Base-by-base conservation (phyloP, 2,329 filamentous ascomycete genomes). In the Sarocladium kiliense region DNA sequence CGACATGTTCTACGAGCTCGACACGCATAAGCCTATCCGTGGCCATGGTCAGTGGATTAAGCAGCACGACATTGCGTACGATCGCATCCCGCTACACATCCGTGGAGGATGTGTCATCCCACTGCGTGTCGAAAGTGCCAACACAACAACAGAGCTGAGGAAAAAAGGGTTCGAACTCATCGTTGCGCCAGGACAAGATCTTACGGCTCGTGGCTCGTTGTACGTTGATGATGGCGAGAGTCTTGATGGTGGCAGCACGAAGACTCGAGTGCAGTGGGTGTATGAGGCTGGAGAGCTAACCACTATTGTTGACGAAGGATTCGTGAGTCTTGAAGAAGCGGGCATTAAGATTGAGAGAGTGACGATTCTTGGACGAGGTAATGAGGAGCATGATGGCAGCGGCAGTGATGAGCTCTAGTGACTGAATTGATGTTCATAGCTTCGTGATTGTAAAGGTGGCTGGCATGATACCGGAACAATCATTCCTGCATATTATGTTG, bases 141-240 rank as follows among this genome's bases (percentile, higher is more conserved):
- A 83, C 70, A 88, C 86, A 1, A 88, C 85, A 1, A 77, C 76
- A 0, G 79, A 78, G 37, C 70, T 88, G 41, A 76, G 85, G 23
- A 77, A 80, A 59, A 74, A 87, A 60, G 75, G 84, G 58, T 91
- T 92, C 68, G 77, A 85, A 64, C 71, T 93, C 56, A 64, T 91
- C 30, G 77, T 93, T 42, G 85, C 87, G 0, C 77, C 87, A 0
- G 82, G 77, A 2, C 63, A 66, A 1, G 75, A 88, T 56, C 87
- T 86, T 4, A 81, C 71, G 11, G 89, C 89, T 0, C 67, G 63
- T 1, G 89, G 89, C 0, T 72, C 73, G 27, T 72, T 93, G 57
- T 92, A 91, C 65, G 71, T 92, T 9, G 89, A 93, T 61, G 89
- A 93, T 58, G 89, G 89, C 10, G 81, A 84, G 58, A 84, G 78